These are phyloP conservation scores for Annulohypoxylon bovei DNA, from an alignment of 495 filamentous ascomycete genomes.

Conservation along the genomic window DNA sequence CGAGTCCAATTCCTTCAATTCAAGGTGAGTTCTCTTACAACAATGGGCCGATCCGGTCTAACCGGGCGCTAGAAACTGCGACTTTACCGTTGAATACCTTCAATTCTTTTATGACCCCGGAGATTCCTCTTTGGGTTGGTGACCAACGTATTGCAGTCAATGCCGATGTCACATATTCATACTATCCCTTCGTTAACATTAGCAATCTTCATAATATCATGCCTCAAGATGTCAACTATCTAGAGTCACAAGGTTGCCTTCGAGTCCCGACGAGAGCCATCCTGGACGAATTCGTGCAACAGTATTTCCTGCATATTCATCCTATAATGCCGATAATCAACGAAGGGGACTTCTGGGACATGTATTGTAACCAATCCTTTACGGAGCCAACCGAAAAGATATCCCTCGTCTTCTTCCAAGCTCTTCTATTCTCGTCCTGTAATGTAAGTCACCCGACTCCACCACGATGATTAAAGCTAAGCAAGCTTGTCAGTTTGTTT, in stretches of 20 bases:
- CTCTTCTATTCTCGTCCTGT: constrained; percentile 59
- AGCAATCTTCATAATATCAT: constrained; percentile 50
- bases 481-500: constrained; percentile 49
- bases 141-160: constrained; percentile 38
- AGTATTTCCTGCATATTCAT: constrained; percentile 61
- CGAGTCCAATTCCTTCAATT: constrained; percentile 20
- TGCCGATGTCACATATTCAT: constrained; percentile 49
- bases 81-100: constrained; percentile 41
- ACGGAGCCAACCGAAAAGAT: constrained; percentile 41
- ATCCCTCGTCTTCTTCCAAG: constrained; percentile 60
- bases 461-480: not conserved
- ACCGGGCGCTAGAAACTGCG: constrained; percentile 24
- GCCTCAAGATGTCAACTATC: constrained; percentile 55
- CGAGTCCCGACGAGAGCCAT: constrained; percentile 51
- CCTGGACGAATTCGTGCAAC: constrained; percentile 56
- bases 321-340: constrained; percentile 58
- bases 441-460: constrained; percentile 47
- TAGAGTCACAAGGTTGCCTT: constrained; percentile 56
- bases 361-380: constrained; percentile 43
- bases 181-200: constrained; percentile 53
- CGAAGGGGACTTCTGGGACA: constrained; percentile 60
- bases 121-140: constrained; percentile 40
- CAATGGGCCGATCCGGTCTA: not conserved
- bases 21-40: constrained; percentile 25
- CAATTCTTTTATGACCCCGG: constrained; percentile 34